Conservation (phyloP, 306 rosid species). For the Betula pendula region DNA sequence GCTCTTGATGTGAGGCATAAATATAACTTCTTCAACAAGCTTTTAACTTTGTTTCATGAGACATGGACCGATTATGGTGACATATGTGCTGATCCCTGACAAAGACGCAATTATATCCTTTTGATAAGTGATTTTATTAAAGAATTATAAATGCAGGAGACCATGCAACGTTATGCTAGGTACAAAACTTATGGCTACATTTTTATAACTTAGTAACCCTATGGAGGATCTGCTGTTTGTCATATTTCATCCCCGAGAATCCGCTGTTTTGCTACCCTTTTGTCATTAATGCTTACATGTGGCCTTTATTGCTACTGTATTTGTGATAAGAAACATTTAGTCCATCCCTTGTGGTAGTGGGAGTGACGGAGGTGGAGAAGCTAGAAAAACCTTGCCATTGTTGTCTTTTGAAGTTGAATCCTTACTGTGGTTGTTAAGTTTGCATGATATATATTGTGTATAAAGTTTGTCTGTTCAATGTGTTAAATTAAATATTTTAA, state of each 20-base stretch:
- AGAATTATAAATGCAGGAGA: not conserved
- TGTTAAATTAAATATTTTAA: conserved; percentile 24
- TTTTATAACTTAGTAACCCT: no score
- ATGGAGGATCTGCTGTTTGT: no score
- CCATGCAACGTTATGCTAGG: no score
- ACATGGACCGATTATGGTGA: not conserved
- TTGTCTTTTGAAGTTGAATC: not conserved
- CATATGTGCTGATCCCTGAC: not conserved
- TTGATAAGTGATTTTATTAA: not conserved
- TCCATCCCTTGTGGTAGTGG: not conserved
- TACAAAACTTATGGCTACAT: no score
- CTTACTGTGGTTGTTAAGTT: not conserved
- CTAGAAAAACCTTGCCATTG: not conserved
- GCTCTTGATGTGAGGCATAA: not conserved
- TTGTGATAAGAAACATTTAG: not conserved
- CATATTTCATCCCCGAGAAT: not conserved
- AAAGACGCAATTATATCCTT: not conserved
- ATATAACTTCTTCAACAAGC: not conserved
- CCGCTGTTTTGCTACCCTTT: not conserved
- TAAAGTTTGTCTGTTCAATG: conserved; percentile 17
- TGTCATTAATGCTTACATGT: conserved; percentile 1
- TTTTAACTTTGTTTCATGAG: not conserved
- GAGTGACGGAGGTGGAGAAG: not conserved
- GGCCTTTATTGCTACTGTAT: not conserved
- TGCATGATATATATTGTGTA: not conserved